Percentiles rank a stretch among this genome's conserved stretches.
phyloP scores from a whole-genome alignment of 2,329 filamentous ascomycete genomes.

The Hyphodiscus sp. region DNA sequence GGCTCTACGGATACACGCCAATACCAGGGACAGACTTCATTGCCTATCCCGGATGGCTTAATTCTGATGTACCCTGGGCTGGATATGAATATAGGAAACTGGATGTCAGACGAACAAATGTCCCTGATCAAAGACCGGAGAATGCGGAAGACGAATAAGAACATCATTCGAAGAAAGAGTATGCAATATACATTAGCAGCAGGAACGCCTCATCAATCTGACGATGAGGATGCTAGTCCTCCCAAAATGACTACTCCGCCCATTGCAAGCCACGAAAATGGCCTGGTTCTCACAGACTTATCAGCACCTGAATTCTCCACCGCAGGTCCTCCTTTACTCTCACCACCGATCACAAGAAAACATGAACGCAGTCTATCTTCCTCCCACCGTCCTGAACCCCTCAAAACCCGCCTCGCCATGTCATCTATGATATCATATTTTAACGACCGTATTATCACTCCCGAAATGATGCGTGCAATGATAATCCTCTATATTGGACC shows the following conservation, averaged over 20 bases:
- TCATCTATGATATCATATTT: conserved; percentile 98
- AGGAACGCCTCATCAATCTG: conserved; percentile 74
- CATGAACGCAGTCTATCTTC: conserved; percentile 11
- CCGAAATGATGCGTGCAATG: conserved; percentile 99
- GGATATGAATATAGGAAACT: conserved; percentile 97
- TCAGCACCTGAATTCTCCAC: conserved; percentile 20
- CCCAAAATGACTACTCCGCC: conserved; percentile 27
- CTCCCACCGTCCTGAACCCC: conserved; percentile 49
- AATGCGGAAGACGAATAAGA: conserved; percentile 69
- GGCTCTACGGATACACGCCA: conserved; percentile 49
- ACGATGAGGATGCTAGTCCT: conserved; percentile 52
- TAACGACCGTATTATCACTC: conserved; percentile 87
- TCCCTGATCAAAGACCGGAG: conserved; percentile 79
- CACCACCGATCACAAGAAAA: conserved; percentile 9
- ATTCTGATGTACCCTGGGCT: conserved; percentile 84
- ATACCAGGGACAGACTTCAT: conserved; percentile 48
- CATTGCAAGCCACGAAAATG: conserved; percentile 1
- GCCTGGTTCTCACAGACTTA: not conserved
- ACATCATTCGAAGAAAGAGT: conserved; percentile 75
- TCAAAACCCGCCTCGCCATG: conserved; percentile 84
- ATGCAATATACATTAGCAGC: conserved; percentile 83
- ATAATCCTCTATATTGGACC: conserved; percentile 96
- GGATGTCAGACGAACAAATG: conserved; percentile 99
- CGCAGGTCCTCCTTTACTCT: conserved; percentile 19
- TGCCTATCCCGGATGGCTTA: conserved; percentile 73